Evolutionary conservation across 495 filamentous ascomycete genomes (phyloP).

Genomic region (Penicillium nucicola): DNA sequence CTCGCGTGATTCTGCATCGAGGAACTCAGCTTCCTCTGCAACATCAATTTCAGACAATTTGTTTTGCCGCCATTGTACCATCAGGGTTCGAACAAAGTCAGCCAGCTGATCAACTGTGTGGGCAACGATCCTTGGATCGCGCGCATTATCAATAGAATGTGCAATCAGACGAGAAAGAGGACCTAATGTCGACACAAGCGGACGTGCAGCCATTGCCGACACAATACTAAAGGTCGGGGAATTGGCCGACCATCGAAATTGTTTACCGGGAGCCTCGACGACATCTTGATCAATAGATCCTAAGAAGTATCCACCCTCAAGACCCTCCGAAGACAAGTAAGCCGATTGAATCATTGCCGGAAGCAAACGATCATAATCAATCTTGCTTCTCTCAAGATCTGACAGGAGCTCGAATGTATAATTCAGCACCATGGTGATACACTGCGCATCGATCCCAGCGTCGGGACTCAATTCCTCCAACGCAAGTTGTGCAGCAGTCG

Average conservation of each 20-base stretch:
- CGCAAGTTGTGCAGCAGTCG: constrained; percentile 75
- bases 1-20: constrained; percentile 67
- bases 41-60: constrained; percentile 80
- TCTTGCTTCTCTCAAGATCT: constrained; percentile 47
- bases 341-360: constrained; percentile 66
- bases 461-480: constrained; percentile 51
- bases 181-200: constrained; percentile 74
- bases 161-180: constrained; percentile 74
- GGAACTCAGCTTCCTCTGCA: constrained; percentile 65
- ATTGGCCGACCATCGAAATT: constrained; percentile 67
- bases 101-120: constrained; percentile 68
- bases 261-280: constrained; percentile 54
- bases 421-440: constrained; percentile 71
- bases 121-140: constrained; percentile 57
- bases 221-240: constrained; percentile 58
- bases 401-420: constrained; percentile 75
- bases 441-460: constrained; percentile 55
- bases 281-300: constrained; percentile 74
- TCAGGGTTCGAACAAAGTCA: constrained; percentile 65
- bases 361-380: constrained; percentile 76
- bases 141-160: constrained; percentile 66
- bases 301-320: constrained; percentile 81
- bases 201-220: constrained; percentile 55
- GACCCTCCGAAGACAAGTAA: constrained; percentile 68
- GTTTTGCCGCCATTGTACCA: constrained; percentile 80